Evolutionary conservation across 129 eudicot genomes (phyloP).

Genomic region (sunflower (Helianthus annuus)): DNA sequence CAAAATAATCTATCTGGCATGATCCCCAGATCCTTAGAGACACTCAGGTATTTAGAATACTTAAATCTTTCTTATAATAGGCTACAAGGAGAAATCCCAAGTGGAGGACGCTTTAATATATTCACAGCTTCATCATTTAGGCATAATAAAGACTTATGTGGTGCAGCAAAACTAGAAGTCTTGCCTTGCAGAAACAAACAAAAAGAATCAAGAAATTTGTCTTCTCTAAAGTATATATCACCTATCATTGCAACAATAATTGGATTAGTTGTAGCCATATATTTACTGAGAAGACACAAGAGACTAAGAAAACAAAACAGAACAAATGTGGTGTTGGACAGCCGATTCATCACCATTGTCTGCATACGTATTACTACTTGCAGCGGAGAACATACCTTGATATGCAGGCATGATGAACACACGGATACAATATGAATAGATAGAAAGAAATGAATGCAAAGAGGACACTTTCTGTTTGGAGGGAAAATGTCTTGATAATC

Average conservation of each 20-base stretch:
- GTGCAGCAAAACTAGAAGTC: conserved; percentile 24
- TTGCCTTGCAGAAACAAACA: conserved; percentile 11
- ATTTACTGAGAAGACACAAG: neutral
- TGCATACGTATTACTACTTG: too few species aligned
- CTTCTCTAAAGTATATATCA: conserved; percentile 22
- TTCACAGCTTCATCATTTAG: conserved; percentile 28
- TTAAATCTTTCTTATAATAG: conserved; percentile 33
- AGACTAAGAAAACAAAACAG: neutral
- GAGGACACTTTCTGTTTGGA: too few species aligned
- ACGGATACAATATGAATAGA: too few species aligned
- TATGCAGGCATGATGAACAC: too few species aligned
- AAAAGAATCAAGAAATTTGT: neutral
- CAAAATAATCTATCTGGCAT: conserved; percentile 27
- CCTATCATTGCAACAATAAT: conserved; percentile 3
- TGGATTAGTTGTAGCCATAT: neutral
- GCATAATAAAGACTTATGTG: conserved; percentile 30
- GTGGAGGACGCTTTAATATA: conserved; percentile 23
- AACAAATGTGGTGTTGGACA: neutral
- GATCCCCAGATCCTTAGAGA: conserved; percentile 27
- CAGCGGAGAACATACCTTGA: too few species aligned
- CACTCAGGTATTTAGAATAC: conserved; percentile 24
- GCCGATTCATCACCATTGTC: too few species aligned
- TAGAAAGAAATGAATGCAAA: too few species aligned
- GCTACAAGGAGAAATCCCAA: conserved; percentile 41
- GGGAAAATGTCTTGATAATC: too few species aligned